Evolutionary conservation across 2,329 filamentous ascomycete genomes (phyloP), one percentile per base, ranked within the genome.

Genomic region (Talaromyces sp.): DNA sequence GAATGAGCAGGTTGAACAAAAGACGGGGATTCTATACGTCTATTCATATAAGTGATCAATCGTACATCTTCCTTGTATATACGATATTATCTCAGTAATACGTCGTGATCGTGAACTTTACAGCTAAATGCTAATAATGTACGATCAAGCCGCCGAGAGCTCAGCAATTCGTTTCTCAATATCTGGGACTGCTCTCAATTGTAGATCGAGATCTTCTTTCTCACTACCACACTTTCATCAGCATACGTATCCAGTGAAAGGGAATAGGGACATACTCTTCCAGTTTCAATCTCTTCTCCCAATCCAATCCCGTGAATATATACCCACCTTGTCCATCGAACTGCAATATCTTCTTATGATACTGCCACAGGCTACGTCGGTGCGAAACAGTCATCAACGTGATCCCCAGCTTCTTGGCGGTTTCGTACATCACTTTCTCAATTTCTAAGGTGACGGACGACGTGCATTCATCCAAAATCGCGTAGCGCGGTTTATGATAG

Each of bases 361-460:
- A 98, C 76, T 95, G 93, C 95, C 95, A 99, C 69, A 99, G 77
- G 78, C 91, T 96, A 66, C 92, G 82, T 8, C 95, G 83, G 76
- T 99, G 95, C 67, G 88, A 92, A 25, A 99, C 95, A 0, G 95
- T 99, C 91, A 99, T 97, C 66, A 99, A 83, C 0, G 95, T 98
- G 70, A 97, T 95, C 3, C 91, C 92, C 18, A 97, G 79, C 18
- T 85, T 83, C 82, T 99, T 98, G 58, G 95, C 95, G 61, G 92
- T 93, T 69, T 97, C 93, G 76, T 99, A 99, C 92, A 99, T 98
- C 73, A 92, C 84, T 73, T 92, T 89, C 73, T 99, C 95, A 65
- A 93, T 92, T 69, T 98, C 93, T 31, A 97, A 83, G 16, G 96
- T 97, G n/a, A 99, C 92, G 59, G 88, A 92, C 62, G 89, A 93